Evolutionary conservation across 139 green algal genomes (phyloP), one percentile per base, ranked within the genome.

Genomic region (Tetradesmus obliquus): DNA sequence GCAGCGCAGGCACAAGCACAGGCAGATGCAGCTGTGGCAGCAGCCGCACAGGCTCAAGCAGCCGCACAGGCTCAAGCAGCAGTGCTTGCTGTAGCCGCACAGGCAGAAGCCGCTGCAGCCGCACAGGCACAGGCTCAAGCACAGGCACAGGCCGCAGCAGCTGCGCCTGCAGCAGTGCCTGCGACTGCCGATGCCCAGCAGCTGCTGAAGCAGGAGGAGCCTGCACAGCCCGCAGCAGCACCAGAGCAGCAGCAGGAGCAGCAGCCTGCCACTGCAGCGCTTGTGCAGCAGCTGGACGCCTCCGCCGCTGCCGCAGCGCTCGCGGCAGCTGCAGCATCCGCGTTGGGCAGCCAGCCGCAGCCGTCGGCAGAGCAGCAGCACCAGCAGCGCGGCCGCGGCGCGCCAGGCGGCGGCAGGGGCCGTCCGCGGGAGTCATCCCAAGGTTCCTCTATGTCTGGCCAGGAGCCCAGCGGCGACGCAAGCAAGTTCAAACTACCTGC

Each of bases 401-500:
- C 20, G 54, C 17, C 55, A 10, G 55, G 82, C 72, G 51, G 82
- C 10, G 55, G 82, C 32, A 45, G 32, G 32, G 32, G 32, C 32
- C 32, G 32, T 45, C 32, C 32, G 32, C 32, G 32, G 32, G 32
- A 45, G 32, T 45, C 32, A 45, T 45, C 32, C 32, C 32, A 60
- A 10, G 32, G 85, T n/a, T 9, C 5, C 13, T 66, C 69, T 51
- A 83, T 24, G 79, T 55, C 51, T 15, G 55, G 55, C 10, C 51
- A 71, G 51, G 86, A 53, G 17, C 19, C 51, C 1, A 32, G 45
- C n/a, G 87, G 54, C 55, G 57, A 87, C 24, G 24, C 55, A 2
- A 51, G 15, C 2, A 22, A 55, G 12, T 91, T 91, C 88, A 91
- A 87, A 79, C 80, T 91, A 55, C 79, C 88, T 51, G 54, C 88